Percentiles rank a stretch among this genome's conserved stretches.
Evolutionary conservation across 805 yeast species (phyloP).

Genomic region (Candida chauliodis): DNA sequence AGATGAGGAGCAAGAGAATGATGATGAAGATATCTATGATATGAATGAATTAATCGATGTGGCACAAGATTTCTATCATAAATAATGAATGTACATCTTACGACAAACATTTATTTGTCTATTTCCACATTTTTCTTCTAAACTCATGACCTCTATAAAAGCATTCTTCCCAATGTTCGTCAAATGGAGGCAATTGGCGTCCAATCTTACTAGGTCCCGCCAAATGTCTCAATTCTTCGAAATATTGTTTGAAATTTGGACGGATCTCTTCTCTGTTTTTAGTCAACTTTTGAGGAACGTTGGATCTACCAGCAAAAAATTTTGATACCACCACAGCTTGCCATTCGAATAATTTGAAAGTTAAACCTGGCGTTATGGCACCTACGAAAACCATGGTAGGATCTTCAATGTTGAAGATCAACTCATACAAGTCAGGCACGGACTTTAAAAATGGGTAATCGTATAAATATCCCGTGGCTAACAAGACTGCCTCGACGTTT

Average conservation of each 20-base stretch:
- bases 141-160: conserved; percentile 19
- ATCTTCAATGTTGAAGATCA: conserved; percentile 29
- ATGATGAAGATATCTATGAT: conserved; percentile 26
- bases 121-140: conserved; percentile 10
- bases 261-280: conserved; percentile 23
- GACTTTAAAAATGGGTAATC: conserved; percentile 30
- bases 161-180: conserved; percentile 17
- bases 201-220: conserved; percentile 23
- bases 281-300: conserved; percentile 25
- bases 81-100: conserved; percentile 6
- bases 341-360: conserved; percentile 39
- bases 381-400: conserved; percentile 35
- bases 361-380: conserved; percentile 34
- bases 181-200: conserved; percentile 18
- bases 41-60: conserved; percentile 22
- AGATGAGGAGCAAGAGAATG: conserved; percentile 19
- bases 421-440: conserved; percentile 28
- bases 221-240: conserved; percentile 16
- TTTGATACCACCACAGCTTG: conserved; percentile 37
- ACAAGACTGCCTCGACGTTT: conserved; percentile 25
- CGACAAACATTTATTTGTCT: neutral
- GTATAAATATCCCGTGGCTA: conserved; percentile 37
- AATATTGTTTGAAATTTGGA: conserved; percentile 20
- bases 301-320: conserved; percentile 25
- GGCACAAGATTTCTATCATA: conserved; percentile 23